phyloP scores from a whole-genome alignment of 352 stramenopile genomes.

The Globisporangium abappressorium region DNA sequence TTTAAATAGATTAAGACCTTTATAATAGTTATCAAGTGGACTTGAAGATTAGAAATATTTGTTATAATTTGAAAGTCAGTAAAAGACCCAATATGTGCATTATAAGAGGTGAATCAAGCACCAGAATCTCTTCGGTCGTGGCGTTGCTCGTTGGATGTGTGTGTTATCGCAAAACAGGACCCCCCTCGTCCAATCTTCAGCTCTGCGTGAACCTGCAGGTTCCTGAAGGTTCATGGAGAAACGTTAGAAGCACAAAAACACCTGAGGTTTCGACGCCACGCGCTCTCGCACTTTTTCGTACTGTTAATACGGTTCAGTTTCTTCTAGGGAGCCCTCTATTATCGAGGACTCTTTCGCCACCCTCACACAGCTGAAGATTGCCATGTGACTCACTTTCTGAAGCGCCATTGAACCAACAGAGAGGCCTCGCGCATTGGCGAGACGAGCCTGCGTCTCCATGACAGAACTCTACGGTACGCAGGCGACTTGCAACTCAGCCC shows the following conservation, averaged over 20 bases:
- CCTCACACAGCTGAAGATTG: not conserved
- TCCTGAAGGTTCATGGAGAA: not conserved
- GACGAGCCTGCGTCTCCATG: not conserved
- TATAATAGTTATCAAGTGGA: not conserved
- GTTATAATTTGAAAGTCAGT: not conserved
- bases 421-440: not conserved
- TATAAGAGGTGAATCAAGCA: slow-evolving; percentile 2
- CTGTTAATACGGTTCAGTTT: too few species aligned
- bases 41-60: not conserved
- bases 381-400: not conserved
- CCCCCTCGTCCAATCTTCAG: not conserved
- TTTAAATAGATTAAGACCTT: not conserved
- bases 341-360: not conserved
- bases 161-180: not conserved
- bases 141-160: not conserved
- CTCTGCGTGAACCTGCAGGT: not conserved
- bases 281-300: too few species aligned
- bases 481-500: not conserved
- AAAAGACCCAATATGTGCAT: not conserved
- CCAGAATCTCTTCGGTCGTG: not conserved
- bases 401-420: not conserved
- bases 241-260: not conserved
- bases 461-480: not conserved
- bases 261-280: too few species aligned
- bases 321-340: not conserved